Percentiles rank a stretch among this genome's conserved stretches.
Evolutionary conservation across 331 rosid species (phyloP).

Genomic region (Stylosanthes scabra): DNA sequence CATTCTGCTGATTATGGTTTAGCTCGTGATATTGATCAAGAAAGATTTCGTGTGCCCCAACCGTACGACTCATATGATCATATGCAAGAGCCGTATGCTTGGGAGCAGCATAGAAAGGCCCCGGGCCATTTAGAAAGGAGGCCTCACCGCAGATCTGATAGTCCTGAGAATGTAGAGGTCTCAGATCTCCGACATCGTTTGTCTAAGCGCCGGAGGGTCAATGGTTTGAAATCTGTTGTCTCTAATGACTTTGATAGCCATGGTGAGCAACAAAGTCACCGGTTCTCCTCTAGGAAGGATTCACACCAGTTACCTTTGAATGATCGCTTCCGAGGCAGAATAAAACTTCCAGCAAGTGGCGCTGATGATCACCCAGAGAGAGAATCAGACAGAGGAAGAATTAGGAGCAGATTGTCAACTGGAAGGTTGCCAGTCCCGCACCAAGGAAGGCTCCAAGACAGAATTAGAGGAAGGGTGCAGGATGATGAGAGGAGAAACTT

Average conservation of each 20-base stretch:
- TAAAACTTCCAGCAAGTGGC: conserved; percentile 69
- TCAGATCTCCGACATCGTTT: conserved; percentile 78
- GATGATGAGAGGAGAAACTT: conserved; percentile 69
- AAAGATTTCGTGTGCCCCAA: conserved; percentile 58
- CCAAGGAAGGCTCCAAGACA: conserved; percentile 74
- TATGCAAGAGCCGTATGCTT: conserved; percentile 68
- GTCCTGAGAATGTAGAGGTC: conserved; percentile 74
- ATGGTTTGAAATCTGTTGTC: conserved; percentile 86
- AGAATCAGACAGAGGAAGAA: conserved; percentile 67
- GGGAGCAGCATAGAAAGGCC: conserved; percentile 79
- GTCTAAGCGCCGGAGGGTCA: conserved; percentile 78
- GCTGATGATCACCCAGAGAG: conserved; percentile 57
- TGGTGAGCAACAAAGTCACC: conserved; percentile 62
- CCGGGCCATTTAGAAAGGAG: conserved; percentile 68
- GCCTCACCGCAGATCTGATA: conserved; percentile 63
- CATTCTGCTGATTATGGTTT: conserved; percentile 68
- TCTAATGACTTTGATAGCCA: conserved; percentile 55
- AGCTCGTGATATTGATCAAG: conserved; percentile 70
- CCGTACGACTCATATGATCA: conserved; percentile 72
- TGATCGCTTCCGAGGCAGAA: conserved; percentile 91
- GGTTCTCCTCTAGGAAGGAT: conserved; percentile 59
- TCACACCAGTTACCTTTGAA: conserved; percentile 50
- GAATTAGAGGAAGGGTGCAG: conserved; percentile 68
- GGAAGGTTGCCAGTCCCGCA: conserved; percentile 61
- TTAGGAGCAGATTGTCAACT: conserved; percentile 63